Evolutionary conservation across 1,139 yeast genomes (phyloP).

Genomic region (Pichia sp.): DNA sequence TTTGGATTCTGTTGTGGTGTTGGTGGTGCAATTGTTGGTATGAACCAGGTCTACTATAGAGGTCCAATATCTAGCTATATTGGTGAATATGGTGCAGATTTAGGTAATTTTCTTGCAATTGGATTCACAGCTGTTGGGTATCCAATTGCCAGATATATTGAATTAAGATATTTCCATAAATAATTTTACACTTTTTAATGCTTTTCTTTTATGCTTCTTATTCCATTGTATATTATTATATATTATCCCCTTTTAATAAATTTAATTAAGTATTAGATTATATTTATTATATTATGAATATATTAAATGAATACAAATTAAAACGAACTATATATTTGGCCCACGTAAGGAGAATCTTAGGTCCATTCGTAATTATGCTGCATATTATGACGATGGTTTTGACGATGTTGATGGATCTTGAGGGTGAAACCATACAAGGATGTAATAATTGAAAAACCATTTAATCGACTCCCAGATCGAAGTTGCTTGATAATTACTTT

Average conservation of each 20-base stretch:
- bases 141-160: constrained; percentile 58
- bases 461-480: constrained; percentile 19
- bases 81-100: constrained; percentile 73
- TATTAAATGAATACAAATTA: too few species aligned
- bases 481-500: neutral
- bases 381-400: too few species aligned
- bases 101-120: constrained; percentile 78
- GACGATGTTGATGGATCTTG: neutral
- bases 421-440: constrained; percentile 20
- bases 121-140: constrained; percentile 62
- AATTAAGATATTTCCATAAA: constrained; percentile 45
- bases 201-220: neutral
- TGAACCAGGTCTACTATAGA: constrained; percentile 76
- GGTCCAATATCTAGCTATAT: constrained; percentile 62
- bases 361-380: neutral
- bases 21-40: constrained; percentile 81
- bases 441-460: constrained; percentile 25
- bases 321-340: too few species aligned
- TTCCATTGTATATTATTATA: neutral
- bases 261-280: too few species aligned
- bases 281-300: too few species aligned
- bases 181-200: neutral
- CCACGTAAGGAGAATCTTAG: too few species aligned
- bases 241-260: too few species aligned
- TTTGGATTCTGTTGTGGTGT: constrained; percentile 77